These are phyloP conservation scores for Cordyceps cicadae DNA, from an alignment of 2,329 filamentous ascomycete species.

Conservation along the genomic window DNA sequence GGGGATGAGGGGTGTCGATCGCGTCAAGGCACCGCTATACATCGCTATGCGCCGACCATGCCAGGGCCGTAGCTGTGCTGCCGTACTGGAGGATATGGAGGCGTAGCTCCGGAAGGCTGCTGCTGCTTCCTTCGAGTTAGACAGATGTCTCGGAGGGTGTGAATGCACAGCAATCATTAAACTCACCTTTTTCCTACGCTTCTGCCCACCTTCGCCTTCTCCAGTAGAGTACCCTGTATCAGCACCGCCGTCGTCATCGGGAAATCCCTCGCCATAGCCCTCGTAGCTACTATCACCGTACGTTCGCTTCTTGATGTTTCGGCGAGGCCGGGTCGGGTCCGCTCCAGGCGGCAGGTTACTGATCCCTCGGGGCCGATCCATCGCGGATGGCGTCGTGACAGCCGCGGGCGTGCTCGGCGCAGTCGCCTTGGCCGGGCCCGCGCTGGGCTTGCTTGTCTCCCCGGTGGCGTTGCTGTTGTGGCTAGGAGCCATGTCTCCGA, in stretches of 20 bases:
- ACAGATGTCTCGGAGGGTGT: background rate
- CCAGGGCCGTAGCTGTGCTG: conserved; percentile 50
- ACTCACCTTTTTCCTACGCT: conserved; percentile 58
- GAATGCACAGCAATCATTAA: too few species aligned
- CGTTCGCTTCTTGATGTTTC: conserved; percentile 62
- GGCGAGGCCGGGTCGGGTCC: conserved; percentile 50
- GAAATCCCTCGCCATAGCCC: conserved; percentile 64
- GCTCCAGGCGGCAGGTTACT: conserved; percentile 26
- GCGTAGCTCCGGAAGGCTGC: conserved; percentile 39
- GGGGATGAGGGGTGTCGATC: background rate
- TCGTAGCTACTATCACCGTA: conserved; percentile 69
- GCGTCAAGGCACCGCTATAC: conserved; percentile 30
- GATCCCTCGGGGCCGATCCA: conserved; percentile 30
- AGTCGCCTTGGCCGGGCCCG: conserved; percentile 37
- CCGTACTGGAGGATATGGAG: conserved; percentile 36
- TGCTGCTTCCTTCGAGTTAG: background rate
- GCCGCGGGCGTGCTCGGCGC: conserved; percentile 45
- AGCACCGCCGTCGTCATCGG: conserved; percentile 54
- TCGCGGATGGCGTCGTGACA: conserved; percentile 21
- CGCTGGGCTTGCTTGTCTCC: conserved; percentile 27
- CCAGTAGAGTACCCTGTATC: conserved; percentile 63
- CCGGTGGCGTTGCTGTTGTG: conserved; percentile 22
- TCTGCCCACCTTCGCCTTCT: conserved; percentile 58
- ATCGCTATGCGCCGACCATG: conserved; percentile 49
- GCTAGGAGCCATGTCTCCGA: conserved; percentile 46